phyloP scores from a whole-genome alignment of 768 basidiomycete genomes.

The Dendrothele bispora region DNA sequence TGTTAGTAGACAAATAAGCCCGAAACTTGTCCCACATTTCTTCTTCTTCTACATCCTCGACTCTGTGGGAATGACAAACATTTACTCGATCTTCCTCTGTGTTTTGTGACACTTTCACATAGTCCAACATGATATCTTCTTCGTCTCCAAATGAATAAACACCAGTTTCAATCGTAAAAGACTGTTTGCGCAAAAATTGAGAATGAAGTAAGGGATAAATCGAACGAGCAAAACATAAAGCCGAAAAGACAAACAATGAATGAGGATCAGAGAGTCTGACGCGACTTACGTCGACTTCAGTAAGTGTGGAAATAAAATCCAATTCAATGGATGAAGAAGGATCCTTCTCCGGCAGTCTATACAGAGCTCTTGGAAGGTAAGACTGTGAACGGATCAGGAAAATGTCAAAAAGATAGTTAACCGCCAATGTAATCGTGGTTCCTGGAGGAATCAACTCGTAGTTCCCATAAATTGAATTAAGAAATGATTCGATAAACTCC shows the following conservation, averaged over 20 bases:
- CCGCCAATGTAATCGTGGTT: neutral
- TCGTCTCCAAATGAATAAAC: neutral
- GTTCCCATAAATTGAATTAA: neutral
- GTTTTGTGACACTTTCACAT: neutral
- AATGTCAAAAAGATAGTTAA: neutral
- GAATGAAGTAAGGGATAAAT: too few relatives aligned
- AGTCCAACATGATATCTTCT: neutral
- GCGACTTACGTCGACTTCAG: neutral
- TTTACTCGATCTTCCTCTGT: neutral
- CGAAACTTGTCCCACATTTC: constrained; percentile 15
- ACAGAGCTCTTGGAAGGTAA: neutral
- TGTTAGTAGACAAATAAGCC: constrained; percentile 7
- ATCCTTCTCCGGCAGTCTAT: neutral
- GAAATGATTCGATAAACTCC: neutral
- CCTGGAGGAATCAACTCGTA: neutral
- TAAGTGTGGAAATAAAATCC: too few relatives aligned
- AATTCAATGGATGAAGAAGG: too few relatives aligned
- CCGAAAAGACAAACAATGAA: neutral
- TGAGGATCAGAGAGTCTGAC: neutral
- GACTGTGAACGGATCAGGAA: neutral
- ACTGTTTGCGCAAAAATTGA: neutral
- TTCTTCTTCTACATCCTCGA: neutral
- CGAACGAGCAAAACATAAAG: neutral
- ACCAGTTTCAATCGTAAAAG: neutral
- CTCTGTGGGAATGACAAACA: neutral